A percentile compares a stretch with the other conserved stretches of the same genome.
Evolutionary conservation across 208 protist genomes (phyloP).

Genomic region (Angomonas desouzai): DNA sequence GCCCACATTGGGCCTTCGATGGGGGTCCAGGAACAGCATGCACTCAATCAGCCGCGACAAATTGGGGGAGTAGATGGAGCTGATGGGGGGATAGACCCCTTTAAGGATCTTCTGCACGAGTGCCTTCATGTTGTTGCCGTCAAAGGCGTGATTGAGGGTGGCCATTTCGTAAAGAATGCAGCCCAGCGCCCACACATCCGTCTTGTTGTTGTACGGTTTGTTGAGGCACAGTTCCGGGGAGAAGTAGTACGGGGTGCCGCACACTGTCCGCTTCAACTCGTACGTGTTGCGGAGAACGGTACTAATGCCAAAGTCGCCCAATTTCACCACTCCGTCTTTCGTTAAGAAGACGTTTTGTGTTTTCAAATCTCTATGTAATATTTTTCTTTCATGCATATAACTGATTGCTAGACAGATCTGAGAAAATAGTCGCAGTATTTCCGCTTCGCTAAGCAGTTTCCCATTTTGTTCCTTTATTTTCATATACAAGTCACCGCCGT

Average conservation of each 20-base stretch:
- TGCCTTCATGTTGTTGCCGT: conserved; percentile 86
- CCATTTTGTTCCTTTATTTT: conserved; percentile 79
- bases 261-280: conserved; percentile 87
- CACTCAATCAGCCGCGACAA: conserved; percentile 71
- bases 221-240: conserved; percentile 93
- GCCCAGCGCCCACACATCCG: conserved; percentile 91
- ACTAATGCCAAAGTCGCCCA: conserved; percentile 92
- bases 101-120: conserved; percentile 90
- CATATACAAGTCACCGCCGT: conserved; percentile 84
- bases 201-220: conserved; percentile 94
- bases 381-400: conserved; percentile 83
- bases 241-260: conserved; percentile 96
- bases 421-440: conserved; percentile 81
- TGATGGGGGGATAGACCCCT: conserved; percentile 80
- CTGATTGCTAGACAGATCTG: conserved; percentile 79
- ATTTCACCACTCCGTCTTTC: conserved; percentile 77
- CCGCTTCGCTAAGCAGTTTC: conserved; percentile 63
- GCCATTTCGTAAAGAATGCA: conserved; percentile 90
- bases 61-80: conserved; percentile 60
- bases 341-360: conserved; percentile 89
- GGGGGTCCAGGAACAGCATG: conserved; percentile 86
- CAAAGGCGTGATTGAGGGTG: conserved; percentile 87
- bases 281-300: conserved; percentile 90
- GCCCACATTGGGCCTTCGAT: conserved; percentile 70
- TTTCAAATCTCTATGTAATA: conserved; percentile 91